A percentile compares a stretch with the other conserved stretches of the same genome.
phyloP scores from a whole-genome alignment of 345 rosid species.

The Theobroma cacao region DNA sequence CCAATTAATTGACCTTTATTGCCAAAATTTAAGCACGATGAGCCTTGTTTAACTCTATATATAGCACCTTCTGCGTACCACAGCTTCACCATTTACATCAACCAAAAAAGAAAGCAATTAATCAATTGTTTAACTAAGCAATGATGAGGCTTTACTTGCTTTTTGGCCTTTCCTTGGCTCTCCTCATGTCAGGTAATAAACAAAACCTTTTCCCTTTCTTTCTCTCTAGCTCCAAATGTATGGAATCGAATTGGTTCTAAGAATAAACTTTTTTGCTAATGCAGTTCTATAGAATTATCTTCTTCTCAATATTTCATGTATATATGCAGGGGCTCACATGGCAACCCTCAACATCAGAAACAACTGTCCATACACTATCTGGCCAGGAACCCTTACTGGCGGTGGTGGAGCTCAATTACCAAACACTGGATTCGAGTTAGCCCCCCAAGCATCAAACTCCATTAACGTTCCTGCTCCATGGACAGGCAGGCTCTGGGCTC shows the following conservation, averaged over 20 bases:
- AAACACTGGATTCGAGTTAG: slow-evolving; percentile 46
- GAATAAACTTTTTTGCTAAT: too few relatives aligned
- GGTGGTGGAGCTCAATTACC: slow-evolving; percentile 16
- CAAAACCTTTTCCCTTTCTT: too few relatives aligned
- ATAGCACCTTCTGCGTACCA: not conserved
- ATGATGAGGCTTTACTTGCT: not conserved
- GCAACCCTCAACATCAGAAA: slow-evolving; percentile 36
- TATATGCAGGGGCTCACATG: not conserved
- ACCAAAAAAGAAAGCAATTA: not conserved
- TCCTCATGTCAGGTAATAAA: not conserved
- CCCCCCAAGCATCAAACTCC: slow-evolving; percentile 30
- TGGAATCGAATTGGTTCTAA: too few relatives aligned
- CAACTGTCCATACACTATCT: slow-evolving; percentile 43
- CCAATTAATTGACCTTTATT: too few relatives aligned
- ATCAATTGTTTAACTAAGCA: not conserved
- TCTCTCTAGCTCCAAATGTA: too few relatives aligned
- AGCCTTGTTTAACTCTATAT: too few relatives aligned
- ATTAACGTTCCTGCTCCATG: slow-evolving; percentile 4
- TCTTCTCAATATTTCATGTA: not conserved
- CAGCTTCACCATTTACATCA: not conserved
- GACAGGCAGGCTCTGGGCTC: slow-evolving; percentile 48
- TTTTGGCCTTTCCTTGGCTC: not conserved
- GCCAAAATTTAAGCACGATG: too few relatives aligned
- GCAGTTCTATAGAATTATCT: too few relatives aligned
- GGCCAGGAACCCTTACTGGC: slow-evolving; percentile 39